Conservation (phyloP, 73 alveolate genomes). For the Paramecium primaurelia region DNA sequence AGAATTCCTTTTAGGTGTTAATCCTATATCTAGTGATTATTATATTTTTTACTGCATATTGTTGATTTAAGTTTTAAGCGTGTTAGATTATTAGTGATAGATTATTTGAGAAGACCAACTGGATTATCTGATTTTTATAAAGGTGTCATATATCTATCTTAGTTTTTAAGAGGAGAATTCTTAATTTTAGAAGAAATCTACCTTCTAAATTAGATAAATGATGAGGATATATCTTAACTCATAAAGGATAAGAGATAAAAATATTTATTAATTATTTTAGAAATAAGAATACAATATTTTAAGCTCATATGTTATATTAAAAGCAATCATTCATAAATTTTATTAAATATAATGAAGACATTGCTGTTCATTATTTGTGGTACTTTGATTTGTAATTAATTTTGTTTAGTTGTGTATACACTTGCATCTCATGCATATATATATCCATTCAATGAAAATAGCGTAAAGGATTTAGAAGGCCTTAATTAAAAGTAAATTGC, state of each 20-base stretch:
- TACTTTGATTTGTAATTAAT: not conserved
- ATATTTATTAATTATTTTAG: not conserved
- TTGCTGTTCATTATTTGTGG: not conserved
- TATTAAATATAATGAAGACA: not conserved
- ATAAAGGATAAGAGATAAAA: not conserved
- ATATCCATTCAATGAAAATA: conserved; percentile 5
- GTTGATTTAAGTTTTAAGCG: not conserved
- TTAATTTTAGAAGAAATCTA: not conserved
- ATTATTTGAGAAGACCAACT: not conserved
- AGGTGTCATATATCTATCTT: not conserved
- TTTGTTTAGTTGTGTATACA: not conserved
- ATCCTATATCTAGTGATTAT: not conserved
- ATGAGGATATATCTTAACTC: not conserved
- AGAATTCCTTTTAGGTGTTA: not conserved
- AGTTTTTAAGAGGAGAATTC: not conserved
- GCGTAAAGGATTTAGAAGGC: not conserved
- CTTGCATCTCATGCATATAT: conserved; percentile 34
- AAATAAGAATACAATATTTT: not conserved
- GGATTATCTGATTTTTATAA: not conserved
- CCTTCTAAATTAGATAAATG: not conserved
- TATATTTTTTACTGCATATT: not conserved
- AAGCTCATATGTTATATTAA: not conserved
- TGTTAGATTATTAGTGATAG: not conserved
- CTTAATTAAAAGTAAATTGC: not conserved
- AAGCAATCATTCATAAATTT: conserved; percentile 5